Percentiles rank a stretch among this genome's conserved stretches.
Evolutionary conservation across 805 yeast species (phyloP).

Genomic region (Saccharomyces mikatae): DNA sequence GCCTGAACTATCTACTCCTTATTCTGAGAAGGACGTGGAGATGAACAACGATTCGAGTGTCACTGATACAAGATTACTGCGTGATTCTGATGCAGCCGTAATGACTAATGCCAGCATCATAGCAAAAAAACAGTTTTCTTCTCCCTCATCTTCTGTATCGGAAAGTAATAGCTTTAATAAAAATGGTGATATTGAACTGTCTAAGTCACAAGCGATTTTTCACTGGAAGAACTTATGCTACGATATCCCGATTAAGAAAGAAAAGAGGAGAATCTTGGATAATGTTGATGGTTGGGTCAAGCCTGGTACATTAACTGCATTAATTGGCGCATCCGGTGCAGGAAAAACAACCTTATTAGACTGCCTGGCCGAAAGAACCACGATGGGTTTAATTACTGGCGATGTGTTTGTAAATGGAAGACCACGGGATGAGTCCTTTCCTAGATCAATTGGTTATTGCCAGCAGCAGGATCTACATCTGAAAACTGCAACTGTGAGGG

Average conservation of each 20-base stretch:
- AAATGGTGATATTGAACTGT: constrained; percentile 1
- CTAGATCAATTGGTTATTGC: constrained; percentile 51
- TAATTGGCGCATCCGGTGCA: constrained; percentile 64
- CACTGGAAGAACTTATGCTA: constrained; percentile 65
- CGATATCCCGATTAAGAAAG: constrained; percentile 48
- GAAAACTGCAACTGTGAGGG: constrained; percentile 54
- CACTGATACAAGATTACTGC: constrained; percentile 19
- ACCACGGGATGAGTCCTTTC: constrained; percentile 42
- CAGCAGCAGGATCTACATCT: constrained; percentile 64
- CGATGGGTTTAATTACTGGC: constrained; percentile 54
- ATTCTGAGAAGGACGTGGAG: constrained; percentile 1
- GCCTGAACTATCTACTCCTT: not conserved
- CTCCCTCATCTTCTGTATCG: not conserved
- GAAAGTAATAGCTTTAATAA: not conserved
- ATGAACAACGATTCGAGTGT: constrained; percentile 6
- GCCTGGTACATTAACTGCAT: constrained; percentile 64
- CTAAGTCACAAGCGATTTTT: constrained; percentile 42
- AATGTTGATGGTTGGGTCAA: constrained; percentile 66
- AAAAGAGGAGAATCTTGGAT: constrained; percentile 44
- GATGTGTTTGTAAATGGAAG: constrained; percentile 50
- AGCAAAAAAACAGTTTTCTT: not conserved
- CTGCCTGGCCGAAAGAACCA: constrained; percentile 52
- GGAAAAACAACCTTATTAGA: constrained; percentile 65
- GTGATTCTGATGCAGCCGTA: constrained; percentile 11
- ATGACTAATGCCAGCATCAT: not conserved